Evolutionary conservation across 163 green algal genomes (phyloP).

Genomic region (Coccomyxa subellipsoidea): DNA sequence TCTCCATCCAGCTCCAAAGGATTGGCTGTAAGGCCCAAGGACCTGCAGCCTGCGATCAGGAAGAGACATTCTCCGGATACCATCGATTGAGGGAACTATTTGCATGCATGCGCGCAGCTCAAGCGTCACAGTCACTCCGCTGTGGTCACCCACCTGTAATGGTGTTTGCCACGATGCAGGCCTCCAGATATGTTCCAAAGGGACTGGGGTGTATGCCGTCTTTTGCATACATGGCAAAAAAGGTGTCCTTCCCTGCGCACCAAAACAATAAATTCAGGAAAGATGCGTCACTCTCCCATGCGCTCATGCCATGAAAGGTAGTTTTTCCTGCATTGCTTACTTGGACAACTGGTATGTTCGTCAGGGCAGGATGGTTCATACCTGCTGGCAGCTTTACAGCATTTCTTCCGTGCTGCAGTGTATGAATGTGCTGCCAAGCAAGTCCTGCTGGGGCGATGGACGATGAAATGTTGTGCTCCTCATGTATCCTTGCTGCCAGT

Average conservation of each 20-base stretch:
- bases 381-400: background rate
- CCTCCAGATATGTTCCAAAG: conserved; percentile 4
- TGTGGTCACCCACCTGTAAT: background rate
- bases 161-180: background rate
- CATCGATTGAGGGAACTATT: no score
- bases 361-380: no score
- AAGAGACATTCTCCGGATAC: no score
- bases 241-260: background rate
- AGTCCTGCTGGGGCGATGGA: conserved; percentile 5
- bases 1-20: background rate
- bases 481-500: background rate
- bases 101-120: no score
- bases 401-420: background rate
- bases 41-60: background rate
- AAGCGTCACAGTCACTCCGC: no score
- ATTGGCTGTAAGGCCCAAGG: background rate
- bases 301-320: background rate
- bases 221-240: background rate
- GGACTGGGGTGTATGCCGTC: conserved; percentile 10
- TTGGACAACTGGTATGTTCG: no score
- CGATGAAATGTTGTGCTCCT: background rate
- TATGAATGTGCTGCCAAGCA: conserved; percentile 1
- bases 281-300: background rate
- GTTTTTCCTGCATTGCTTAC: no score
- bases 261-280: background rate